A percentile compares a stretch with the other conserved stretches of the same genome.
Evolutionary conservation across 1,284 basidiomycete genomes (phyloP).

Genomic region (Trametes pubescens): DNA sequence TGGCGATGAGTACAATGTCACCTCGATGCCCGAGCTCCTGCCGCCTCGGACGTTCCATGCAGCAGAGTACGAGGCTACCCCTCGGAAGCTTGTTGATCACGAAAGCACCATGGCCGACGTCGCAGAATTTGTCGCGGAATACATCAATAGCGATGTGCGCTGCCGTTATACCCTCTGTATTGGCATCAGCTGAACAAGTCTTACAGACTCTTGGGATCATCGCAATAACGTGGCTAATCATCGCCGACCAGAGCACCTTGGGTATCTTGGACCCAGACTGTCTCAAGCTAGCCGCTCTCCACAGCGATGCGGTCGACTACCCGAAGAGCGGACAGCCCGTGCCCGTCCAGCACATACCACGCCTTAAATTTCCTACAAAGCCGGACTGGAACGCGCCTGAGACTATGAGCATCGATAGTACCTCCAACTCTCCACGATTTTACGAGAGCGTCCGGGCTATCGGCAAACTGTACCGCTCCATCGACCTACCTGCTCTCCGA

Average conservation of each 20-base stretch:
- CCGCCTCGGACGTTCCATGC: conserved; percentile 45
- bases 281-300: conserved; percentile 66
- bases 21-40: conserved; percentile 39
- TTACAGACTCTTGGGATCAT: conserved; percentile 66
- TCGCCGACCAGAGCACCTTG: conserved; percentile 67
- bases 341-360: conserved; percentile 55
- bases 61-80: conserved; percentile 60
- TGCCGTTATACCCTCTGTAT: conserved; percentile 11
- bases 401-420: conserved; percentile 48
- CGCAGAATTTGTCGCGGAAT: conserved; percentile 77
- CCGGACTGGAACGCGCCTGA: conserved; percentile 77
- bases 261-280: conserved; percentile 70
- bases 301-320: conserved; percentile 78
- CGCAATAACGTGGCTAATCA: conserved; percentile 66
- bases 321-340: conserved; percentile 69
- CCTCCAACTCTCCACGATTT: conserved; percentile 40
- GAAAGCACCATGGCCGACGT: conserved; percentile 74
- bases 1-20: conserved; percentile 65
- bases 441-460: conserved; percentile 63
- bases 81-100: conserved; percentile 56
- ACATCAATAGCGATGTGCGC: conserved; percentile 69
- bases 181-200: conserved; percentile 1
- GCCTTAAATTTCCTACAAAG: conserved; percentile 44
- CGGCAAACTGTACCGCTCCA: conserved; percentile 62
- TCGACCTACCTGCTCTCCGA: conserved; percentile 57